A percentile compares a stretch with the other conserved stretches of the same genome.
These are phyloP conservation scores for Metahyphopichia silvanorum DNA, from an alignment of 805 yeast genomes.

Conservation along the genomic window DNA sequence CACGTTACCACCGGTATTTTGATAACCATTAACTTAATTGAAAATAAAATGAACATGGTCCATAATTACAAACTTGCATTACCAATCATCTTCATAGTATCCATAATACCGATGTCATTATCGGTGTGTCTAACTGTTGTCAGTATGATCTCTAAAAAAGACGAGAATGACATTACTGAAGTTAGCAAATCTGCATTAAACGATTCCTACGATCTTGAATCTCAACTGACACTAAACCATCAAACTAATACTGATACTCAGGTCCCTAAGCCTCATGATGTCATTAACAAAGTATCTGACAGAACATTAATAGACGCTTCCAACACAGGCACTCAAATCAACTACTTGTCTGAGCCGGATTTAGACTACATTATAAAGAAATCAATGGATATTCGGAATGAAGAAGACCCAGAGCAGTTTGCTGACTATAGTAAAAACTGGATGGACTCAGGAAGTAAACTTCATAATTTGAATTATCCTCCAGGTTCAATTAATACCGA, in stretches of 20 bases:
- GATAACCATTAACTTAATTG: constrained; percentile 3
- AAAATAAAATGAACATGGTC: constrained; percentile 1
- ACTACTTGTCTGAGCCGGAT: not conserved
- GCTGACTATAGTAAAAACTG: constrained; percentile 13
- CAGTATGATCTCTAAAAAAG: not conserved
- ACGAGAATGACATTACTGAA: not conserved
- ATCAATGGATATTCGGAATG: constrained; percentile 6
- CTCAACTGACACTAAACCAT: not conserved
- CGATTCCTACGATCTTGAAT: not conserved
- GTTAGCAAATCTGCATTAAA: not conserved
- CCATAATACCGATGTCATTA: constrained; percentile 7
- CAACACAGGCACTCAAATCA: not conserved
- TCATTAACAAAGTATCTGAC: constrained; percentile 12
- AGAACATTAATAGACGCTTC: constrained; percentile 9
- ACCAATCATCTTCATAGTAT: constrained; percentile 7
- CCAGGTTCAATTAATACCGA: constrained; percentile 2
- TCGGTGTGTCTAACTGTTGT: not conserved
- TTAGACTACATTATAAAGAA: constrained; percentile 8
- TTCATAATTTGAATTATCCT: constrained; percentile 4
- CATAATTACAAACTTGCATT: constrained; percentile 3
- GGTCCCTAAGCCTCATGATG: too few relatives aligned
- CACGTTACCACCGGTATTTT: constrained; percentile 10
- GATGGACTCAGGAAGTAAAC: constrained; percentile 16
- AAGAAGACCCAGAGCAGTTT: constrained; percentile 5
- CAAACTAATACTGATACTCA: not conserved